Evolutionary conservation across 2,329 filamentous ascomycete species (phyloP), one percentile per base, ranked within the genome.

Genomic region (Diaporthe citri): DNA sequence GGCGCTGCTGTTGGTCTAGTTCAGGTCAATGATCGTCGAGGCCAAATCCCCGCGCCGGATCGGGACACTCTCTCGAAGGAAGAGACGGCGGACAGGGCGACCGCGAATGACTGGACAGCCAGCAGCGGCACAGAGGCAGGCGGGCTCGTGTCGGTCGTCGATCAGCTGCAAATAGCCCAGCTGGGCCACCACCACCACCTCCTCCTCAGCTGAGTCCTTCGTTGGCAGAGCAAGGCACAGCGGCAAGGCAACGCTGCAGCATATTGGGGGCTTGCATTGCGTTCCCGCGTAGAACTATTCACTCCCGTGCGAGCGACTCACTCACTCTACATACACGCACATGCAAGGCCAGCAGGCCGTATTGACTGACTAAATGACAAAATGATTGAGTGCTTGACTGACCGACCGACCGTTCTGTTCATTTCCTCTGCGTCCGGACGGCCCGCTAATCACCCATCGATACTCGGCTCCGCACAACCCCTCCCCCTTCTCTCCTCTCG

Each of bases 141-240:
- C 41, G 17, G 31, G 41, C 43, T 52, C 46, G 46, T 67, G 62
- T 52, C 62, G 31, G 46, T 25, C 34, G 64, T 52, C 64, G 31
- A 67, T 67, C 64, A 67, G 64, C 64, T 67, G 64, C 64, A 69
- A 55, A 69, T 69, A 28, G 64, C 64, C 48, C 64, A 39, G 34
- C 46, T 41, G 15, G 64, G 64, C 64, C 62, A 36, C 22, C 39
- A 43, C 34, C 31, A 25, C 22, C 36, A 43, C 34, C 34, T 41
- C 64, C 4, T 69, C 48, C 46, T 55, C 64, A 69, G 64, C 64
- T 55, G 64, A 28, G 64, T 48, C 64, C 46, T 69, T 28, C 43
- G 41, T 39, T 17, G 52, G 52, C 52, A 13, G 22, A 60, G 39
- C 9, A 55, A 28, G 12, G n/a, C 12, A 25, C n/a, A 28, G 56